Evolutionary conservation across 257 asterid genomes (phyloP).

Genomic region (Leonotis leonurus): DNA sequence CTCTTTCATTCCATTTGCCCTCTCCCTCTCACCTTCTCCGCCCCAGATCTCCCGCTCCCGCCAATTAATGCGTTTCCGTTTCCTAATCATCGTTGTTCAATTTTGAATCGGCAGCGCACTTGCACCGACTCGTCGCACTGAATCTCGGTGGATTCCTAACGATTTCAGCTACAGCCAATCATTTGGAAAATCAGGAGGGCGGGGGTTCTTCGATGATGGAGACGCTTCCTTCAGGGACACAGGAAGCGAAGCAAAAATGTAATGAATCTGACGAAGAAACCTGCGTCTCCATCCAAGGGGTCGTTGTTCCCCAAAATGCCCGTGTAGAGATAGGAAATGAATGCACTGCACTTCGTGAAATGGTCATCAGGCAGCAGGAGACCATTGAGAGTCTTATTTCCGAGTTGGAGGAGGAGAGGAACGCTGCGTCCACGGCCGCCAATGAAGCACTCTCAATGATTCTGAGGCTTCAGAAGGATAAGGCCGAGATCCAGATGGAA

Average conservation of each 20-base stretch:
- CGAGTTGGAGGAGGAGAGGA: conserved; percentile 97
- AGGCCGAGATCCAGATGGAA: conserved; percentile 92
- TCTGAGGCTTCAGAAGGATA: conserved; percentile 86
- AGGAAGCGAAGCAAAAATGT: conserved; percentile 55
- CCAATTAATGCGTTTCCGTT: background rate
- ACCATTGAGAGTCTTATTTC: conserved; percentile 55
- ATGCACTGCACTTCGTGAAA: conserved; percentile 71
- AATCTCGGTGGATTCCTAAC: no score
- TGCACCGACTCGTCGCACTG: background rate
- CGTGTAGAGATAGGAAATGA: conserved; percentile 77
- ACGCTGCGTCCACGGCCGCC: conserved; percentile 89
- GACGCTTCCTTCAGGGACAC: conserved; percentile 41
- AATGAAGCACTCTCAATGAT: conserved; percentile 97
- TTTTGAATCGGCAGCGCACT: background rate
- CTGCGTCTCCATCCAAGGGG: conserved; percentile 35
- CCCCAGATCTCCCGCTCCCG: background rate
- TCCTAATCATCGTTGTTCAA: background rate
- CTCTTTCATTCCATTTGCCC: background rate
- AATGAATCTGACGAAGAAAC: conserved; percentile 46
- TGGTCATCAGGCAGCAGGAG: conserved; percentile 66
- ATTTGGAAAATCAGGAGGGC: conserved; percentile 21
- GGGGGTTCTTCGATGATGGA: conserved; percentile 39
- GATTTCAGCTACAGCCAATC: no score
- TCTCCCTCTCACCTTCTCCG: background rate
- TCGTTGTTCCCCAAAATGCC: conserved; percentile 48